Conservation (phyloP, 345 rosid species). For the Pugionium dolabratum region DNA sequence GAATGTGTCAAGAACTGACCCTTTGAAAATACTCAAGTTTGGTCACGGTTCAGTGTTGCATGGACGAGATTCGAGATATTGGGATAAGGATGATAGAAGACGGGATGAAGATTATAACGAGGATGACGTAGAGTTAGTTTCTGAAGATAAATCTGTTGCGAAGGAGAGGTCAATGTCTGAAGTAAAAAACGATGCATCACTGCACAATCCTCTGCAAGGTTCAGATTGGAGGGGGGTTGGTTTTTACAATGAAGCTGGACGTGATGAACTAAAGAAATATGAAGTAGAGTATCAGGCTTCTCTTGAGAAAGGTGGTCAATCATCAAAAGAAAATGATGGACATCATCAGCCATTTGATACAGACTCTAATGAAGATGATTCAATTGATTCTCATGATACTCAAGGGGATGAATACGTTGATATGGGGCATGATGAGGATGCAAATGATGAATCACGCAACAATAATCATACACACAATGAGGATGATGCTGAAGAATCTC, state of each 20-base stretch:
- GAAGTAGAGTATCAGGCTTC: slow-evolving; percentile 87
- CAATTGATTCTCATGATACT: slow-evolving; percentile 54
- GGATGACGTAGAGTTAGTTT: slow-evolving; percentile 51
- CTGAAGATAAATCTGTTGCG: slow-evolving; percentile 33
- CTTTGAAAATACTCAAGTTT: slow-evolving; percentile 59
- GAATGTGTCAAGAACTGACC: slow-evolving; percentile 68
- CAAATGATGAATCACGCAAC: not conserved
- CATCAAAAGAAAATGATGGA: slow-evolving; percentile 34
- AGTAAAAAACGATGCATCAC: slow-evolving; percentile 41
- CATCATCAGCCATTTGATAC: slow-evolving; percentile 43
- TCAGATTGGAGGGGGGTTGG: slow-evolving; percentile 52
- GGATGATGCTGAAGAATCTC: slow-evolving; percentile 9
- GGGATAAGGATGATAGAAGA: slow-evolving; percentile 97
- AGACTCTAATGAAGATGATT: slow-evolving; percentile 60
- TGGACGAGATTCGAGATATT: slow-evolving; percentile 85
- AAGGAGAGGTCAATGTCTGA: not conserved
- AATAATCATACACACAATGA: too few species aligned
- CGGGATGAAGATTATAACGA: slow-evolving; percentile 81
- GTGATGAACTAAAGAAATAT: slow-evolving; percentile 70
- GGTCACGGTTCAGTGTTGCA: slow-evolving; percentile 67
- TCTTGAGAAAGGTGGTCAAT: slow-evolving; percentile 45
- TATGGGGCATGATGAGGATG: slow-evolving; percentile 46
- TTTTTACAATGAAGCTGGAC: slow-evolving; percentile 86
- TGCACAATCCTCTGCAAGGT: slow-evolving; percentile 11
- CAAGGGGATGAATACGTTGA: slow-evolving; percentile 55